Percentiles rank a stretch among this genome's conserved stretches.
phyloP scores from a whole-genome alignment of 805 yeast species.

The Barnettozyma pratensis region DNA sequence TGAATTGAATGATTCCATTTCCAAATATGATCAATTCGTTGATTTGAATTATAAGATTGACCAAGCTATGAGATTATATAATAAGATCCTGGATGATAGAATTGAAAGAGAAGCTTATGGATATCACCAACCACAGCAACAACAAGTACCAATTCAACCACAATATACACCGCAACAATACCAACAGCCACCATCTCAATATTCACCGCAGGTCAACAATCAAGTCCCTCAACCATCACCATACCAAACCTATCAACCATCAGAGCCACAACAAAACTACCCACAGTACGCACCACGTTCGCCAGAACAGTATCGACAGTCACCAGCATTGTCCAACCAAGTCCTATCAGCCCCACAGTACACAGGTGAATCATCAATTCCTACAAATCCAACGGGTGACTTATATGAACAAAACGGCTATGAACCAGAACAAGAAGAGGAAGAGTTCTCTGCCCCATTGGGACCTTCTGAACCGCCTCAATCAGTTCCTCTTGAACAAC shows the following conservation, averaged over 20 bases:
- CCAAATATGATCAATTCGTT: constrained; percentile 59
- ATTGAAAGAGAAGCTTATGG: constrained; percentile 30
- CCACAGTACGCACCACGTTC: constrained; percentile 7
- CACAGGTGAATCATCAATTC: not conserved
- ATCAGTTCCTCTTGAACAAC: constrained; percentile 5
- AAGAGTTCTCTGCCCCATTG: constrained; percentile 2
- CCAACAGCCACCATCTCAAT: constrained; percentile 1
- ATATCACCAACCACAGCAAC: constrained; percentile 2
- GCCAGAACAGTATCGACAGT: constrained; percentile 1
- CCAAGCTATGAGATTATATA: constrained; percentile 71
- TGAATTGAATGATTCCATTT: constrained; percentile 50
- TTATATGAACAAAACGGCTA: constrained; percentile 18
- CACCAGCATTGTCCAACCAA: not conserved
- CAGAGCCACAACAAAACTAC: constrained; percentile 6
- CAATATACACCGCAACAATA: constrained; percentile 8
- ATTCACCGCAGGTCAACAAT: not conserved
- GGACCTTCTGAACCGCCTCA: not conserved
- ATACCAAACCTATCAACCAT: constrained; percentile 5
- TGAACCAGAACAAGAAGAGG: constrained; percentile 1
- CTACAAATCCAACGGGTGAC: not conserved
- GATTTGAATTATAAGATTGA: constrained; percentile 76
- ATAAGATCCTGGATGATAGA: constrained; percentile 60
- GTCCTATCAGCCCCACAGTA: not conserved
- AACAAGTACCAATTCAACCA: constrained; percentile 1
- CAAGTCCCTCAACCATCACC: constrained; percentile 6